phyloP scores from a whole-genome alignment of 75 land plant genomes.

The Picea glauca region DNA sequence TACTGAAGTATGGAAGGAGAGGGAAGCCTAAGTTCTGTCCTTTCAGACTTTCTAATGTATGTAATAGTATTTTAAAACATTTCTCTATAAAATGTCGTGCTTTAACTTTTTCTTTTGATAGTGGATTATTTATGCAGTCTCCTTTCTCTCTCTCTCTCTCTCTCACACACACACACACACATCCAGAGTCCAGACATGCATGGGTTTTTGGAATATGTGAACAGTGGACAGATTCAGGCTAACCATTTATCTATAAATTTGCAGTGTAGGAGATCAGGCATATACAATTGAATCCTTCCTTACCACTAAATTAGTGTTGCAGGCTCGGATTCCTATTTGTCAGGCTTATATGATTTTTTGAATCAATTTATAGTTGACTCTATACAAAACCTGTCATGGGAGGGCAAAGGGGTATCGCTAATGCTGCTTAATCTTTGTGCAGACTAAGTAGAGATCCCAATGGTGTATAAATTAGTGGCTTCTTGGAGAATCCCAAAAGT shows the following conservation, averaged over 20 bases:
- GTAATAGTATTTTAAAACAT: neutral
- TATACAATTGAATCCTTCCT: neutral
- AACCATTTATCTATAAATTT: neutral
- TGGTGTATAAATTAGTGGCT: too few relatives aligned
- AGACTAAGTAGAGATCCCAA: too few relatives aligned
- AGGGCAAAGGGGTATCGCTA: too few relatives aligned
- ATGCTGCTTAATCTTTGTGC: too few relatives aligned
- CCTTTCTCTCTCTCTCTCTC: too few relatives aligned
- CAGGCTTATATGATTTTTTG: too few relatives aligned
- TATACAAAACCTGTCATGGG: too few relatives aligned
- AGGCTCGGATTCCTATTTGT: neutral
- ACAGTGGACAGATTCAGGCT: neutral
- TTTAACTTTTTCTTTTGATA: neutral
- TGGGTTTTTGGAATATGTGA: neutral
- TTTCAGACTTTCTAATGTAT: slow-evolving; percentile 71
- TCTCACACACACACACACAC: too few relatives aligned
- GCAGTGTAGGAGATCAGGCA: neutral
- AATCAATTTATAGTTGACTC: too few relatives aligned
- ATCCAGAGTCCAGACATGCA: neutral
- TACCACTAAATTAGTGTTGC: neutral
- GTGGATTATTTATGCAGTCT: neutral
- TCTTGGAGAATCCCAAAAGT: too few relatives aligned
- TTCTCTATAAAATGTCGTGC: neutral
- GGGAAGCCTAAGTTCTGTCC: slow-evolving; percentile 87
- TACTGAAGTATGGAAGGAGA: slow-evolving; percentile 77